These are phyloP conservation scores for Suillus luteus DNA, from an alignment of 768 basidiomycete species.

Conservation along the genomic window DNA sequence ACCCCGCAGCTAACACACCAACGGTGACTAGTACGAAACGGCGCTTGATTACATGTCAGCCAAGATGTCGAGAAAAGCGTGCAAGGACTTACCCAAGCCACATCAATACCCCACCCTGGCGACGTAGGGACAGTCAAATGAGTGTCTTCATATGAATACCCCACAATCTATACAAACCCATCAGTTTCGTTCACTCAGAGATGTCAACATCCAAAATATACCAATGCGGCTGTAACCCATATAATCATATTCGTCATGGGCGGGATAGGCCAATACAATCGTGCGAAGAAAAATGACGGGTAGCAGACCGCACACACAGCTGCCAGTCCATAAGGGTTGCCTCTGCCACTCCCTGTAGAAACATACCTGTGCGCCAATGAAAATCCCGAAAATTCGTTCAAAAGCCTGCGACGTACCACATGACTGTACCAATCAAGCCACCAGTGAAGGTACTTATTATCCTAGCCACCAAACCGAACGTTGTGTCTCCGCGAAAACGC, in stretches of 20 bases:
- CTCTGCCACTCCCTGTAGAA: slow-evolving; percentile 58
- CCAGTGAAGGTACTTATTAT: slow-evolving; percentile 68
- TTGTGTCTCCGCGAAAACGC: slow-evolving; percentile 76
- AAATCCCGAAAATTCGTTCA: background rate
- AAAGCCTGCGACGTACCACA: slow-evolving; percentile 56
- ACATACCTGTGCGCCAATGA: slow-evolving; percentile 55
- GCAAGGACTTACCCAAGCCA: slow-evolving; percentile 63
- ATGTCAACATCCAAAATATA: slow-evolving; percentile 32
- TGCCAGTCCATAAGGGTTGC: slow-evolving; percentile 70
- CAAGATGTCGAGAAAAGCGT: background rate
- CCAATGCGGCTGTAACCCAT: slow-evolving; percentile 63
- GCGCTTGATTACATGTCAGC: slow-evolving; percentile 37
- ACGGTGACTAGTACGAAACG: slow-evolving; percentile 69
- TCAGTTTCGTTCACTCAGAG: background rate
- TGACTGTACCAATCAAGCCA: slow-evolving; percentile 57
- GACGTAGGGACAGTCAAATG: slow-evolving; percentile 49
- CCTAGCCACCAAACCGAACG: slow-evolving; percentile 62
- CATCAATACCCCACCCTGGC: slow-evolving; percentile 59
- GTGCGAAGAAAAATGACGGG: slow-evolving; percentile 70
- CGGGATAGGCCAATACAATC: slow-evolving; percentile 72
- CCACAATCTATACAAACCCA: slow-evolving; percentile 52
- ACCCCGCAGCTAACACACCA: slow-evolving; percentile 82
- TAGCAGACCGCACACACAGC: slow-evolving; percentile 68
- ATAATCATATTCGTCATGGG: slow-evolving; percentile 74
- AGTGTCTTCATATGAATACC: slow-evolving; percentile 71